A percentile compares a stretch with the other conserved stretches of the same genome.
Conservation (phyloP, 75 land plant genomes). For the Picea sitchensis region DNA sequence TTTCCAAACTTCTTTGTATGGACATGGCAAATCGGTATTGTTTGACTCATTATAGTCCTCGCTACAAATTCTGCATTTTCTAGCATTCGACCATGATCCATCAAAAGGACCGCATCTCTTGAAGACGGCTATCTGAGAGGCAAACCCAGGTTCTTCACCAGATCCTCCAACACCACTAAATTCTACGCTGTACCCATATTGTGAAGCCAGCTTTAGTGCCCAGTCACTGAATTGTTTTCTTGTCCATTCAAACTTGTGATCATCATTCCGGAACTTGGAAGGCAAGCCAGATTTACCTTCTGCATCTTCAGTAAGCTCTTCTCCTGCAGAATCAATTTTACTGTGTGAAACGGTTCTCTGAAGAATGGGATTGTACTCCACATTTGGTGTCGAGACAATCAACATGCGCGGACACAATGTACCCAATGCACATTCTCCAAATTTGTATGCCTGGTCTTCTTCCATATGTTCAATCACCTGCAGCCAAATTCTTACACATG, state of each 20-base stretch:
- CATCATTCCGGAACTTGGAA: constrained; percentile 77
- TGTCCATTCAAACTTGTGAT: constrained; percentile 99
- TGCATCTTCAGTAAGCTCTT: constrained; percentile 21
- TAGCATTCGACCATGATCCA: no score
- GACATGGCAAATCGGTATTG: no score
- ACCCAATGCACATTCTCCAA: constrained; percentile 75
- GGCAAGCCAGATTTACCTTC: constrained; percentile 36
- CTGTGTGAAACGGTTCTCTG: constrained; percentile 35
- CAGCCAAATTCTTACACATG: not conserved
- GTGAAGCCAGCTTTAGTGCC: constrained; percentile 66
- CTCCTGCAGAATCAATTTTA: constrained; percentile 13
- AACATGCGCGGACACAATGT: constrained; percentile 60
- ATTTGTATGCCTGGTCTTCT: constrained; percentile 67
- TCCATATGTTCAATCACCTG: constrained; percentile 99
- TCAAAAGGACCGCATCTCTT: constrained; percentile 1
- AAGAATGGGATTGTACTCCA: constrained; percentile 84
- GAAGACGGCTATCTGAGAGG: constrained; percentile 93
- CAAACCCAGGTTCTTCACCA: constrained; percentile 87
- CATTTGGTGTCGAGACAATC: constrained; percentile 90
- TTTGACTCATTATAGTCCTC: no score
- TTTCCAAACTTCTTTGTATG: no score
- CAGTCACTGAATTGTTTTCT: constrained; percentile 76
- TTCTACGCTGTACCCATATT: constrained; percentile 69
- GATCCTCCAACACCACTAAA: constrained; percentile 88
- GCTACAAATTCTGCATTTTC: no score